Evolutionary conservation across 2,329 filamentous ascomycete species (phyloP).

Genomic region (Colletotrichum scovillei): DNA sequence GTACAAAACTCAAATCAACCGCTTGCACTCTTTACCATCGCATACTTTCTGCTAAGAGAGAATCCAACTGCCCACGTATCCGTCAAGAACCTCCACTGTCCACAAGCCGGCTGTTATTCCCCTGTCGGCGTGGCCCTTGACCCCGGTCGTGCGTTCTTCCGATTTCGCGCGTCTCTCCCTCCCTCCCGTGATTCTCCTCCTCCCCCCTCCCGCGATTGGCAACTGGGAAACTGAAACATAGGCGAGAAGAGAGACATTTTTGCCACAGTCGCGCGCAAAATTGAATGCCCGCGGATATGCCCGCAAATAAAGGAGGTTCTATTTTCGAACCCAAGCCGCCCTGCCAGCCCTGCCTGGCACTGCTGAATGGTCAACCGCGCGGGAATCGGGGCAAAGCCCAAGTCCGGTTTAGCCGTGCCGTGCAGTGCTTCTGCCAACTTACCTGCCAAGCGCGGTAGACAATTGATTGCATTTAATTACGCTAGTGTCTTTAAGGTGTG

Average conservation of each 20-base stretch:
- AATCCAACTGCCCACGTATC: background rate
- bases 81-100: background rate
- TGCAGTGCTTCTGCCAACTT: background rate
- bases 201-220: background rate
- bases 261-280: slow-evolving; percentile 14
- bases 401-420: slow-evolving; percentile 12
- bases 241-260: background rate
- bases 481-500: background rate
- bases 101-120: slow-evolving; percentile 12
- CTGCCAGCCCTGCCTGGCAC: background rate
- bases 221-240: slow-evolving; percentile 15
- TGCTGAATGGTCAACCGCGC: background rate
- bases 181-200: background rate
- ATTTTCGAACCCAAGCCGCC: background rate
- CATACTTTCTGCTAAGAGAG: background rate
- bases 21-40: background rate
- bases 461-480: slow-evolving; percentile 7
- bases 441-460: background rate
- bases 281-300: background rate
- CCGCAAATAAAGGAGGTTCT: slow-evolving; percentile 12
- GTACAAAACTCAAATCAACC: background rate
- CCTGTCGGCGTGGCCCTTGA: background rate
- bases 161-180: background rate
- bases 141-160: slow-evolving; percentile 22
- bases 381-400: background rate